A percentile compares a stretch with the other conserved stretches of the same genome.
Conservation (phyloP, 1,284 basidiomycete species). For the Boletus coffeatus region DNA sequence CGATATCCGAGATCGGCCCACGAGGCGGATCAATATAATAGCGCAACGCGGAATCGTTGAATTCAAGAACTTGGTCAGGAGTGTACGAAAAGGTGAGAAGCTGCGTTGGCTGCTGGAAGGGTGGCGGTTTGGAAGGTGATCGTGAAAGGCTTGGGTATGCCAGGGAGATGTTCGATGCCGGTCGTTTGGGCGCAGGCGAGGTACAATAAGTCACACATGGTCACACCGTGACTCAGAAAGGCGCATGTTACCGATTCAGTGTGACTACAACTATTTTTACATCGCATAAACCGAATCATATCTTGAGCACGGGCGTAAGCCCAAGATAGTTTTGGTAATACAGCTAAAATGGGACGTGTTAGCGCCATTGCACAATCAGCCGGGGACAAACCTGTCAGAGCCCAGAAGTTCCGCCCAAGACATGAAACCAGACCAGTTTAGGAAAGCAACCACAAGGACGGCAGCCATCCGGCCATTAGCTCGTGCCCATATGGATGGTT, state of each 20-base stretch:
- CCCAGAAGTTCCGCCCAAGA: constrained; percentile 42
- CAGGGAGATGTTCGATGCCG: constrained; percentile 11
- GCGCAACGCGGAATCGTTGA: constrained; percentile 60
- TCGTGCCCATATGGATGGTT: constrained; percentile 53
- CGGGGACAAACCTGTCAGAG: constrained; percentile 33
- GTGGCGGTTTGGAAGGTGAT: constrained; percentile 31
- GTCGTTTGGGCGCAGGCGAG: constrained; percentile 4
- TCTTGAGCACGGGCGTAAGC: constrained; percentile 53
- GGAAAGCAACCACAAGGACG: constrained; percentile 55
- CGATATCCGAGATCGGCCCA: constrained; percentile 57
- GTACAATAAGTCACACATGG: no score
- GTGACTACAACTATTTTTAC: no score
- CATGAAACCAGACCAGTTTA: constrained; percentile 60
- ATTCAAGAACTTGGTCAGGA: constrained; percentile 47
- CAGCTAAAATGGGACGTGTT: constrained; percentile 33
- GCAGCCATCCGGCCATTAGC: constrained; percentile 53
- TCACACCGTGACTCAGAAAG: no score
- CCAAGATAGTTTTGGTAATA: constrained; percentile 64
- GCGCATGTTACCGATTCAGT: no score
- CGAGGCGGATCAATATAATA: constrained; percentile 63
- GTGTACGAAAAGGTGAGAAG: constrained; percentile 66
- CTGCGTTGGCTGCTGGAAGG: constrained; percentile 57
- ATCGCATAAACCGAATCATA: constrained; percentile 67
- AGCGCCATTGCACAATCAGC: background rate
- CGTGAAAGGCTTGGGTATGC: constrained; percentile 28